Base-by-base conservation (phyloP, 345 rosid species). In the Populus deltoides region DNA sequence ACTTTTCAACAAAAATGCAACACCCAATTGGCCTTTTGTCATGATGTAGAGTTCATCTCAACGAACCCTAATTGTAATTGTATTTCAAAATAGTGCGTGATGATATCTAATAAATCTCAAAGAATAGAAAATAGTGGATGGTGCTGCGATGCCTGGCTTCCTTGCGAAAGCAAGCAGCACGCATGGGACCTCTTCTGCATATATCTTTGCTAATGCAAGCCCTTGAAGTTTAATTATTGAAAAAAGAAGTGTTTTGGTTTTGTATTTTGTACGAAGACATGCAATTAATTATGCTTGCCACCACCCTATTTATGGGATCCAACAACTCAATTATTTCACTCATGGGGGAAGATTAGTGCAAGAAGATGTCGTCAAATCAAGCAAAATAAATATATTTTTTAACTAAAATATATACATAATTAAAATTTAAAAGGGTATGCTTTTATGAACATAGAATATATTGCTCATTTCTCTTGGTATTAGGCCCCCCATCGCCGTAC, bases 261-360 rank as follows among this genome's bases (percentile, higher is more conserved):
- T 57, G 63, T 18, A 51, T 51, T 18, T 18, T 17, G 59, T 18
- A 1, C n/a, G 4, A 51, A 59, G 0, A 36, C 47, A 35, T 24
- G 24, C 25, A 24, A 68, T 18, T 39, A 24, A 68, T 18, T 39
- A 55, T 25, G 39, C 39, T 3, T 5, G 39, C 35, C 20, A 39
- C 39, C 27, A 13, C 73, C 18, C 38, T 22, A 36, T n/a, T 38
- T 38, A 3, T 53, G 79, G 79, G 74, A 41, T 74, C 74, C 62
- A 1, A 15, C 20, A 27, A 41, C 33, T 43, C 74, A 77, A 77
- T 77, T 70, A 77, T 77, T 77, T 57, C 63, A n/a, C 27, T 57
- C 0, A 3, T n/a, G 62, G 62, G 9, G 11, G 45, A 41, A 41
- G 45, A 11, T 41, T 41, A 11, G 45, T 2, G 45, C 45, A 9